A percentile compares a stretch with the other conserved stretches of the same genome.
These are phyloP conservation scores for Penicillium cataractarum DNA, from an alignment of 495 filamentous ascomycete genomes.

Conservation along the genomic window DNA sequence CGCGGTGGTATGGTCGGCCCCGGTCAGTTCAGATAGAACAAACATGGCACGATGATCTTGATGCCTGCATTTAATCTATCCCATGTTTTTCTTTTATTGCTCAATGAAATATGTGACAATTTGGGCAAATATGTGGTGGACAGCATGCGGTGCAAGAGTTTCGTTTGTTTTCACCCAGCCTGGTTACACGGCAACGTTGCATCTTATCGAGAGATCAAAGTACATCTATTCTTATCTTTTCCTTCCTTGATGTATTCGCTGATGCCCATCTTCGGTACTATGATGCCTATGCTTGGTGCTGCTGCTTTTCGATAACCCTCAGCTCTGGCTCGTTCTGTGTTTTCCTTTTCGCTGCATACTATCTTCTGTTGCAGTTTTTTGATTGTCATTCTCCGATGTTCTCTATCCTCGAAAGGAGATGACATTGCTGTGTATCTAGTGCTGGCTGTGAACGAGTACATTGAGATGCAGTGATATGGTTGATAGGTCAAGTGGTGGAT, in stretches of 20 bases:
- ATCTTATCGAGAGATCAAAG: slow-evolving; percentile 21
- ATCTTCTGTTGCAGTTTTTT: background rate
- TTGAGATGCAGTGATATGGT: slow-evolving; percentile 11
- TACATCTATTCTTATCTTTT: slow-evolving; percentile 10
- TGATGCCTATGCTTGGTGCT: slow-evolving; percentile 21
- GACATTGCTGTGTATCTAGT: slow-evolving; percentile 11
- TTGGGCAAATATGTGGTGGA: slow-evolving; percentile 18
- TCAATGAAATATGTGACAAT: slow-evolving; percentile 17
- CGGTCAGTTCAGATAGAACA: slow-evolving; percentile 40
- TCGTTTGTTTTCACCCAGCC: slow-evolving; percentile 11
- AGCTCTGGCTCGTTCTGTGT: slow-evolving; percentile 18
- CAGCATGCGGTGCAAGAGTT: slow-evolving; percentile 6
- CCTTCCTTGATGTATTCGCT: slow-evolving; percentile 24
- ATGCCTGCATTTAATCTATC: background rate
- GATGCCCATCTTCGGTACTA: slow-evolving; percentile 21
- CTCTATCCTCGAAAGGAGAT: slow-evolving; percentile 17
- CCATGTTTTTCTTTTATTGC: slow-evolving; percentile 10
- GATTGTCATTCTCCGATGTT: slow-evolving; percentile 9
- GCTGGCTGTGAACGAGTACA: slow-evolving; percentile 2
- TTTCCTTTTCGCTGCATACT: slow-evolving; percentile 11
- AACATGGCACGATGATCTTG: background rate
- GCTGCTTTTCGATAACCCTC: slow-evolving; percentile 12
- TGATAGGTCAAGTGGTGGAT: slow-evolving; percentile 17
- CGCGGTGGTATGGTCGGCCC: slow-evolving; percentile 49
- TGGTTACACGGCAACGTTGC: slow-evolving; percentile 17